Evolutionary conservation across 805 yeast genomes (phyloP).

Genomic region (Osmozyma mogii): DNA sequence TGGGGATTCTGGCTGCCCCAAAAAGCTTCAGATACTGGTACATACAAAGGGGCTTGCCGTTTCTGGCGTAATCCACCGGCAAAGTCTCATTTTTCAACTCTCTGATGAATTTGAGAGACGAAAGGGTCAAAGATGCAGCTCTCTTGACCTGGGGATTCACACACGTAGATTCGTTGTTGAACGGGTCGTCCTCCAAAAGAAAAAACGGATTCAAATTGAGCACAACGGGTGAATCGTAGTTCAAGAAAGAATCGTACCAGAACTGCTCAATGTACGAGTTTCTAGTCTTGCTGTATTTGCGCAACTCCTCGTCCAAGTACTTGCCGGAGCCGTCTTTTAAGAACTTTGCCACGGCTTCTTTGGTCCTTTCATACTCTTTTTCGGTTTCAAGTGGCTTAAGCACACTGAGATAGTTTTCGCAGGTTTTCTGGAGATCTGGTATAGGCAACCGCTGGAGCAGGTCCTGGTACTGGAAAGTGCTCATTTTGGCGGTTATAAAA

Average conservation of each 20-base stretch:
- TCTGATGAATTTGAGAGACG: conserved; percentile 71
- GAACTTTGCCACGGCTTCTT: conserved; percentile 49
- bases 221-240: conserved; percentile 87
- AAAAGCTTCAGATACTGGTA: conserved; percentile 82
- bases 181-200: conserved; percentile 86
- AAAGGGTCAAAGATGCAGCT: conserved; percentile 71
- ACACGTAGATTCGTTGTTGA: conserved; percentile 46
- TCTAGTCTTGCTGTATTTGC: conserved; percentile 52
- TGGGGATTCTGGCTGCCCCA: conserved; percentile 84
- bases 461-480: conserved; percentile 53
- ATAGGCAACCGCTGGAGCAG: conserved; percentile 65
- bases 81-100: conserved; percentile 71
- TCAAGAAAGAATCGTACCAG: conserved; percentile 87
- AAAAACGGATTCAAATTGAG: conserved; percentile 86
- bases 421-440: conserved; percentile 64
- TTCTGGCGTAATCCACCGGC: conserved; percentile 60
- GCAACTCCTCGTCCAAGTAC: conserved; percentile 56
- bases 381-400: conserved; percentile 78
- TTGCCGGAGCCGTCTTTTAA: conserved; percentile 43
- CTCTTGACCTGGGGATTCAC: conserved; percentile 58
- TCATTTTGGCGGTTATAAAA: too few relatives aligned
- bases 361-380: conserved; percentile 55
- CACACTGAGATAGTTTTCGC: conserved; percentile 55
- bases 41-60: conserved; percentile 70
- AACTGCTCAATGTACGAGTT: conserved; percentile 87